A percentile compares a stretch with the other conserved stretches of the same genome.
These are phyloP conservation scores for Mucuna pruriens DNA, from an alignment of 306 rosid genomes.

Conservation along the genomic window DNA sequence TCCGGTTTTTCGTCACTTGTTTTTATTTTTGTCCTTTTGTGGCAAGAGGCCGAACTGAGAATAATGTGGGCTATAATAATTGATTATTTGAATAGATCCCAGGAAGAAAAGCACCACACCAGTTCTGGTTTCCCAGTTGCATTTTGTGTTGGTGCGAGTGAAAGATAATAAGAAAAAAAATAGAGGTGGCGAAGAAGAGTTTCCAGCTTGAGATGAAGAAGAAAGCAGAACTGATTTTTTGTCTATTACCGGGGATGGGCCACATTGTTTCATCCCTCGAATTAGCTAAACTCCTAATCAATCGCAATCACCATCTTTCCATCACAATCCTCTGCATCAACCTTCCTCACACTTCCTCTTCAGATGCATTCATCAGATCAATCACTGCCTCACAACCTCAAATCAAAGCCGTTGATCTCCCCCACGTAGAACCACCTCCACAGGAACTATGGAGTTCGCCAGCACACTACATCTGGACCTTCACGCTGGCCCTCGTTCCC, in stretches of 20 bases:
- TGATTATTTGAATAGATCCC: not conserved
- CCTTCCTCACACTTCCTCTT: conserved; percentile 20
- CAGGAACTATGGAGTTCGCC: conserved; percentile 34
- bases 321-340: conserved; percentile 55
- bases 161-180: too few species aligned
- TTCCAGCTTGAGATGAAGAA: conserved; percentile 36
- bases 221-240: conserved; percentile 51
- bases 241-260: conserved; percentile 57
- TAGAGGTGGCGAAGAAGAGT: too few species aligned
- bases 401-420: conserved; percentile 56
- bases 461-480: conserved; percentile 15
- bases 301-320: conserved; percentile 38
- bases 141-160: too few species aligned
- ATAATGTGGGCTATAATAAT: not conserved
- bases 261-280: conserved; percentile 58
- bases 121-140: not conserved
- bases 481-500: conserved; percentile 46
- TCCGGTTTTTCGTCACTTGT: too few species aligned
- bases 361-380: conserved; percentile 52
- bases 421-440: conserved; percentile 47
- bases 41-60: too few species aligned
- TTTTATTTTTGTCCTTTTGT: too few species aligned
- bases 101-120: not conserved
- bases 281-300: conserved; percentile 52
- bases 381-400: conserved; percentile 44